These are phyloP conservation scores for Pleurotus tuber-regium DNA, from an alignment of 768 basidiomycete genomes.

Conservation along the genomic window DNA sequence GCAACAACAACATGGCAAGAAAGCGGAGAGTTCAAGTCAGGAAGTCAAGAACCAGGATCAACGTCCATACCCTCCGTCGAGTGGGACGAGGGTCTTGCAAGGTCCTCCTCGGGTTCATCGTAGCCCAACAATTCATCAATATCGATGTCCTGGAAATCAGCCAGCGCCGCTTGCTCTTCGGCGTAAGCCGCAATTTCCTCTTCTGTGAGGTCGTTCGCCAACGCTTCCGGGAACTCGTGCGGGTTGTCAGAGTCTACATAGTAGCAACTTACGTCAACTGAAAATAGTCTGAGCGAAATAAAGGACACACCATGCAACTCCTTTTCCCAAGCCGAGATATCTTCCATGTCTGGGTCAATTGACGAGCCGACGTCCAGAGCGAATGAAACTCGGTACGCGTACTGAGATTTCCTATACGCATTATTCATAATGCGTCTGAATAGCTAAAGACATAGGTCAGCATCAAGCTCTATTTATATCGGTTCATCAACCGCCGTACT, in stretches of 20 bases:
- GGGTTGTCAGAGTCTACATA: not conserved
- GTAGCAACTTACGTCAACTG: no score
- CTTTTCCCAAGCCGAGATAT: slow-evolving; percentile 57
- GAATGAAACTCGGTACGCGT: slow-evolving; percentile 63
- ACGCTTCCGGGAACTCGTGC: not conserved
- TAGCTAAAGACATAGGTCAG: slow-evolving; percentile 38
- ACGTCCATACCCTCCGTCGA: slow-evolving; percentile 1
- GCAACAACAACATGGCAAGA: no score
- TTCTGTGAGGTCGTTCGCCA: slow-evolving; percentile 5
- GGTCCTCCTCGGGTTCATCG: slow-evolving; percentile 10
- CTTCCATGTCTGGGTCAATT: slow-evolving; percentile 72
- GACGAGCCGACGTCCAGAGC: slow-evolving; percentile 71
- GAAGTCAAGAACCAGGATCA: not conserved
- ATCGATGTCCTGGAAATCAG: slow-evolving; percentile 14
- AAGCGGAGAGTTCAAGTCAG: no score
- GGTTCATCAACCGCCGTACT: slow-evolving; percentile 38
- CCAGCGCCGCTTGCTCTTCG: slow-evolving; percentile 14
- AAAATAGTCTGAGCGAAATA: not conserved
- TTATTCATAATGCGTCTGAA: slow-evolving; percentile 65
- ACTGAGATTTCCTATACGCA: slow-evolving; percentile 43
- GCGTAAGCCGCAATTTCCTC: slow-evolving; percentile 16
- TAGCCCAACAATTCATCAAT: slow-evolving; percentile 12
- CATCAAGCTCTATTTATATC: slow-evolving; percentile 2
- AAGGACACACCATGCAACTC: slow-evolving; percentile 42
- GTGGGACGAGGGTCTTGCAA: not conserved